A percentile compares a stretch with the other conserved stretches of the same genome.
These are phyloP conservation scores for Flaveria trinervia DNA, from an alignment of 129 eudicot genomes.

Conservation along the genomic window DNA sequence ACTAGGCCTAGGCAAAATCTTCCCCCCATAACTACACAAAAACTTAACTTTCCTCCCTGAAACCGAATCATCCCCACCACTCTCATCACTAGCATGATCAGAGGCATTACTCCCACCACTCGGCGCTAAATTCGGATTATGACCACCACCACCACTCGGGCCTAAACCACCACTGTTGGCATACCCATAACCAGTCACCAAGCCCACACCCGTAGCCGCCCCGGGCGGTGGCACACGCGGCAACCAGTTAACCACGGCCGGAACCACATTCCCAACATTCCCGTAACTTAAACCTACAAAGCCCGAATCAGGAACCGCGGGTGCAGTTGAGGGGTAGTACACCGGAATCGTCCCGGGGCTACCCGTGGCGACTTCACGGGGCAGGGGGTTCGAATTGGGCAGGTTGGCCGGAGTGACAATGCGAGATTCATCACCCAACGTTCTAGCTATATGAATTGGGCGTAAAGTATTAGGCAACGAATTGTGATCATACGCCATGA, in stretches of 20 bases:
- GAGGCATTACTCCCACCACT: slow-evolving; percentile 47
- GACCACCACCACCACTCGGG: slow-evolving; percentile 4
- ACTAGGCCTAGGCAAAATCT: slow-evolving; percentile 81
- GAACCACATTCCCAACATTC: slow-evolving; percentile 49
- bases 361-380: slow-evolving; percentile 37
- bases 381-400: slow-evolving; percentile 42
- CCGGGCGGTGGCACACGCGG: slow-evolving; percentile 46
- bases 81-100: slow-evolving; percentile 74
- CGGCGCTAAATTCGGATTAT: slow-evolving; percentile 19
- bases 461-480: slow-evolving; percentile 62
- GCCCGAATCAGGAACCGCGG: slow-evolving; percentile 45
- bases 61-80: slow-evolving; percentile 59
- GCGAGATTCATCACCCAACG: slow-evolving; percentile 57
- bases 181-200: slow-evolving; percentile 33
- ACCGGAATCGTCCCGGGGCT: slow-evolving; percentile 55
- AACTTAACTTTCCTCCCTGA: slow-evolving; percentile 74
- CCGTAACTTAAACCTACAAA: slow-evolving; percentile 55
- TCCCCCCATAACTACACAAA: slow-evolving; percentile 93
- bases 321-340: slow-evolving; percentile 48
- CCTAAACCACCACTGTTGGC: slow-evolving; percentile 24
- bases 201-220: slow-evolving; percentile 30
- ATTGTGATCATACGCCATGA: slow-evolving; percentile 89
- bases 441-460: slow-evolving; percentile 61
- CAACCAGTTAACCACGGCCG: slow-evolving; percentile 53
- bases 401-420: slow-evolving; percentile 39